Base-by-base conservation (phyloP, 768 basidiomycete species). In the Tylopilus sp. region DNA sequence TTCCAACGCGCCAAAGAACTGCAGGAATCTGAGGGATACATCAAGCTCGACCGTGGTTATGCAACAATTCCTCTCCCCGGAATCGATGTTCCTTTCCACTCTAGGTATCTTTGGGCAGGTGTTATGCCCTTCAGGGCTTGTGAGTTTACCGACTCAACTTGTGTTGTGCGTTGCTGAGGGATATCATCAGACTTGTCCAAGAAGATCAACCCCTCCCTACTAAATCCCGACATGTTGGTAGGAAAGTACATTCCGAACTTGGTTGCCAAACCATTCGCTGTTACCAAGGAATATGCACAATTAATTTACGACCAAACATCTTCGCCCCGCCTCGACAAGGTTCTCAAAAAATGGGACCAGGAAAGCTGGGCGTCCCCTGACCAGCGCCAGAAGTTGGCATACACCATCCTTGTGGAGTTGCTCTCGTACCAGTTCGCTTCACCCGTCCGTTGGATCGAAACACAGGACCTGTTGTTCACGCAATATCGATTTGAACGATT, bases 31-130 rank as follows among this genome's bases (percentile, higher is more conserved):
- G 88, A 93, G 52, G 95, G 95, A 8, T 83, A 89, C 59, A 91
- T 99, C 73, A 88, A 87, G 61, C 83, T 99, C 46, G 95, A 99
- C 61, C 90, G 97, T 61, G 97, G 97, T 8, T 97, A 94, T 60
- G 95, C 95, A 1, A 94, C 93, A 18, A 95, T 95, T 51, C 93
- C 92, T 38, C 79, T 95, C 35, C 91, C 95, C 35, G 95, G 95
- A 55, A 98, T 99, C 61, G 97, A 98, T 62, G 97, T 99, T 1
- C 97, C 97, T 4, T 99, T 99, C 90, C 97, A 99, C 70, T 98
- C 97, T 4, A 88, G 95, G 53, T 99, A 98, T 72, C 81, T 99
- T 35, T 99, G 97, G 97, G 95, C 95, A 15, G 94, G 94, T 66
- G 94, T 97, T 25, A 79, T 95, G 85, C 91, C 95, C 10, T 95